Percentiles rank a stretch among this genome's conserved stretches.
Conservation (phyloP, 2,329 filamentous ascomycete genomes). For the Fusarium nurragi region DNA sequence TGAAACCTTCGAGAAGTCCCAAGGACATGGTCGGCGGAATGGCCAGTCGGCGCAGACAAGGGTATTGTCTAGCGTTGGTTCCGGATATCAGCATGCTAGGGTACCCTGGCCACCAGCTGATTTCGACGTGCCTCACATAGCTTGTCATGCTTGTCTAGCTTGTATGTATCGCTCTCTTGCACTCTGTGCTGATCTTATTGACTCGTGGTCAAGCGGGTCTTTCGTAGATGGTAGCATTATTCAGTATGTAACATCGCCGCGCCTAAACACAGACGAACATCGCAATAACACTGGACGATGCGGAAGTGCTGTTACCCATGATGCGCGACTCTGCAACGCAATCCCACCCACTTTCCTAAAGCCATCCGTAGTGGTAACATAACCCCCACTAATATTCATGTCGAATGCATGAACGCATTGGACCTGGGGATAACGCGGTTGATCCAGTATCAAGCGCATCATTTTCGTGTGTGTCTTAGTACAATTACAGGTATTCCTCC, state of each 20-base stretch:
- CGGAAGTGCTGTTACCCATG: constrained; percentile 17
- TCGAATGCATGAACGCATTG: constrained; percentile 41
- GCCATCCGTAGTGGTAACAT: constrained; percentile 32
- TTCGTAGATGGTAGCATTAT: constrained; percentile 4
- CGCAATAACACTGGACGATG: constrained; percentile 1
- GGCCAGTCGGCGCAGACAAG: constrained; percentile 36
- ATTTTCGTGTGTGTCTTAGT: too few relatives aligned
- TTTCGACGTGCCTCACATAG: constrained; percentile 35
- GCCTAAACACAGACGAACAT: constrained; percentile 2
- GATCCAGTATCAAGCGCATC: constrained; percentile 9
- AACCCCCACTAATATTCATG: constrained; percentile 18
- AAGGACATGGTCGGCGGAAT: constrained; percentile 47
- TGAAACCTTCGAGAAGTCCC: constrained; percentile 48
- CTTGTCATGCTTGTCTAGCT: constrained; percentile 32
- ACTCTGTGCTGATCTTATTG: constrained; percentile 18
- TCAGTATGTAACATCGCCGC: constrained; percentile 14
- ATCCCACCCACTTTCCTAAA: constrained; percentile 20
- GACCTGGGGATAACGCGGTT: constrained; percentile 24
- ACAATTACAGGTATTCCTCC: too few relatives aligned
- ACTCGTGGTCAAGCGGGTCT: constrained; percentile 40
- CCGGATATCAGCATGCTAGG: constrained; percentile 17
- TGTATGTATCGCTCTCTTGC: constrained; percentile 18
- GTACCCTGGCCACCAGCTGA: constrained; percentile 38
- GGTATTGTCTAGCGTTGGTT: constrained; percentile 31
- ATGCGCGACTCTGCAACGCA: constrained; percentile 22